Percentiles rank a stretch among this genome's conserved stretches.
Conservation (phyloP, 768 basidiomycete genomes). For the Mycena haematopus region DNA sequence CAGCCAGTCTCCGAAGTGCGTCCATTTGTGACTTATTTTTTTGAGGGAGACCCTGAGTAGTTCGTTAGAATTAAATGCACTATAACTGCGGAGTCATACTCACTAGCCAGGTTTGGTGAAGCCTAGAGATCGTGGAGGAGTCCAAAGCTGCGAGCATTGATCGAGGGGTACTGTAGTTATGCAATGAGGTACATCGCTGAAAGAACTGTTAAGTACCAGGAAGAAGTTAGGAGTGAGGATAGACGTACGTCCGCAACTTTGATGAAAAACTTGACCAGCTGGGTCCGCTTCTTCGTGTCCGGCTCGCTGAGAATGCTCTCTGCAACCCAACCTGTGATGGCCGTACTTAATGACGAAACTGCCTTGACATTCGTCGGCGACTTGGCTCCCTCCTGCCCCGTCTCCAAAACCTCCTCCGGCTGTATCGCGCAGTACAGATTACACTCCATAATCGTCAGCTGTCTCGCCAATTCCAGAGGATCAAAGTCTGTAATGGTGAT, state of each 20-base stretch:
- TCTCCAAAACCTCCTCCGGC: slow-evolving; percentile 88
- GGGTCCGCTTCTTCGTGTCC: slow-evolving; percentile 84
- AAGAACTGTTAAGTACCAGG: background rate
- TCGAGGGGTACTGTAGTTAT: slow-evolving; percentile 92
- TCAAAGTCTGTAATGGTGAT: slow-evolving; percentile 92
- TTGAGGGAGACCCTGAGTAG: slow-evolving; percentile 75
- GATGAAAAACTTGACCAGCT: slow-evolving; percentile 88
- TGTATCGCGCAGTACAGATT: slow-evolving; percentile 84
- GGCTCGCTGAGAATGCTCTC: slow-evolving; percentile 92
- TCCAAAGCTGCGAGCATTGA: slow-evolving; percentile 95
- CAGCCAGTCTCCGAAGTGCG: slow-evolving; percentile 81
- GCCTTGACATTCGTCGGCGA: slow-evolving; percentile 78
- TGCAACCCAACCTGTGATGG: slow-evolving; percentile 95
- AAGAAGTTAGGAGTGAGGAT: slow-evolving; percentile 12
- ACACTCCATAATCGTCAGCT: slow-evolving; percentile 94
- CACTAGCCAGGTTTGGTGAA: slow-evolving; percentile 94
- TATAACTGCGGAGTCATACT: slow-evolving; percentile 37
- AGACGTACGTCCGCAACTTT: slow-evolving; percentile 86
- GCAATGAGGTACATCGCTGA: slow-evolving; percentile 82
- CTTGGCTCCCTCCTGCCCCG: slow-evolving; percentile 72
- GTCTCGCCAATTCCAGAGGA: slow-evolving; percentile 88
- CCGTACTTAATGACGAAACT: slow-evolving; percentile 87
- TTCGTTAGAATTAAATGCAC: background rate
- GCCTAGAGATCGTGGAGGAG: slow-evolving; percentile 90
- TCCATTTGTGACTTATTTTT: slow-evolving; percentile 87